Evolutionary conservation across 2,329 filamentous ascomycete species (phyloP).

Genomic region (Dryadomyces quercus-mongolicae): DNA sequence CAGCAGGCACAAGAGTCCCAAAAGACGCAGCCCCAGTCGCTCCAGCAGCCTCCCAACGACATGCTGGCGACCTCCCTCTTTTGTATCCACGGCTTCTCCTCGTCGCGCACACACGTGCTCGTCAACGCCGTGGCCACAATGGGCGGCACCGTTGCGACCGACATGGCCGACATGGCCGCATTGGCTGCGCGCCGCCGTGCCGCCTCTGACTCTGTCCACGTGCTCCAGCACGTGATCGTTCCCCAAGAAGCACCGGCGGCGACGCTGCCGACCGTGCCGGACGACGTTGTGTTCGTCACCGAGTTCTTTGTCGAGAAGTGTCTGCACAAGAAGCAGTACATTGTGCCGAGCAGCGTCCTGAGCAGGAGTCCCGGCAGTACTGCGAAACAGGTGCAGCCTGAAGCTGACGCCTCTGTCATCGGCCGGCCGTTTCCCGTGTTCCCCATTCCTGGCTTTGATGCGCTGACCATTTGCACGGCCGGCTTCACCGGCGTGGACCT

Average conservation of each 20-base stretch:
- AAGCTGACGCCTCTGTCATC: conserved; percentile 47
- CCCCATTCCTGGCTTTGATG: conserved; percentile 56
- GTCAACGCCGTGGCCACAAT: conserved; percentile 34
- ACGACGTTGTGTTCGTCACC: conserved; percentile 49
- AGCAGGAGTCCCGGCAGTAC: neutral
- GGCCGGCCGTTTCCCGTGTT: conserved; percentile 65
- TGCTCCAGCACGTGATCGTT: conserved; percentile 37
- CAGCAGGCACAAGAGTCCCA: too few relatives aligned
- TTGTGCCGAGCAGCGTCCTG: conserved; percentile 63
- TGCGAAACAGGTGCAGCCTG: neutral
- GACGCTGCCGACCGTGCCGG: conserved; percentile 27
- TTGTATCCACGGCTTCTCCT: conserved; percentile 46
- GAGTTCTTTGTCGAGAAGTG: conserved; percentile 93
- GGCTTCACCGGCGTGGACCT: conserved; percentile 77
- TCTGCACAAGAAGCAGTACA: conserved; percentile 60
- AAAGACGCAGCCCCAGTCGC: neutral
- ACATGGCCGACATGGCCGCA: conserved; percentile 28
- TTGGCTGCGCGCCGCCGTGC: conserved; percentile 11
- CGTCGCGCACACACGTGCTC: conserved; percentile 35
- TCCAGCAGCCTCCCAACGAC: neutral
- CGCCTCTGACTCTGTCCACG: neutral
- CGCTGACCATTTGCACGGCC: conserved; percentile 65
- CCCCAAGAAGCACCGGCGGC: conserved; percentile 37
- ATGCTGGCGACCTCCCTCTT: conserved; percentile 43
- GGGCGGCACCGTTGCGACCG: conserved; percentile 29